Evolutionary conservation across 371 early-diverging fungal genomes (phyloP).

Genomic region (Lichtheimia hyalospora): DNA sequence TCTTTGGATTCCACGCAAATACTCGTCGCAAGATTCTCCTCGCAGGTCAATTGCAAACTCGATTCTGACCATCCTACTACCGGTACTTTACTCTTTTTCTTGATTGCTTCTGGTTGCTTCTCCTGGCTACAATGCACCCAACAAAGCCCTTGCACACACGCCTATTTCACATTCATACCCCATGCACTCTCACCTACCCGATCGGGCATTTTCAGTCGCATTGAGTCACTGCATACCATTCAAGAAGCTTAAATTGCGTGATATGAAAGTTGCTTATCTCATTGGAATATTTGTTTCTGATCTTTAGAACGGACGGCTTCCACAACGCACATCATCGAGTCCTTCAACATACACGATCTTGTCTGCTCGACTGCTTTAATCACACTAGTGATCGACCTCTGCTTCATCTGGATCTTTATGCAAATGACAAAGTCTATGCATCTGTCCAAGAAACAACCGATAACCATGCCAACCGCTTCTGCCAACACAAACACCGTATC

Average conservation of each 20-base stretch:
- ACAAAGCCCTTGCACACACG: too few relatives aligned
- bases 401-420: slow-evolving; percentile 28
- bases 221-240: too few relatives aligned
- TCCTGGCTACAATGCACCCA: too few relatives aligned
- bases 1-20: too few relatives aligned
- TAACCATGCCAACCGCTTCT: neutral
- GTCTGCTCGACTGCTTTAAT: slow-evolving; percentile 15
- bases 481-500: neutral
- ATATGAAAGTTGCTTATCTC: neutral
- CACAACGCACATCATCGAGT: slow-evolving; percentile 13
- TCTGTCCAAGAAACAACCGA: slow-evolving; percentile 11
- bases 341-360: slow-evolving; percentile 14
- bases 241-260: neutral
- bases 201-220: slow-evolving; percentile 1
- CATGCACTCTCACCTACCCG: neutral
- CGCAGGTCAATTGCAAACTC: too few relatives aligned
- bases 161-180: too few relatives aligned
- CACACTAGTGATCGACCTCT: slow-evolving; percentile 23
- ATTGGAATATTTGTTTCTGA: neutral
- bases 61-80: too few relatives aligned
- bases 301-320: slow-evolving; percentile 1
- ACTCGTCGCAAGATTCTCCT: too few relatives aligned
- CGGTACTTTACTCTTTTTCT: too few relatives aligned
- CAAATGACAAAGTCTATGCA: slow-evolving; percentile 27
- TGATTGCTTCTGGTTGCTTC: too few relatives aligned